Base-by-base conservation (phyloP, 176 grass and related monocot genomes). In the Oryza meridionalis region DNA sequence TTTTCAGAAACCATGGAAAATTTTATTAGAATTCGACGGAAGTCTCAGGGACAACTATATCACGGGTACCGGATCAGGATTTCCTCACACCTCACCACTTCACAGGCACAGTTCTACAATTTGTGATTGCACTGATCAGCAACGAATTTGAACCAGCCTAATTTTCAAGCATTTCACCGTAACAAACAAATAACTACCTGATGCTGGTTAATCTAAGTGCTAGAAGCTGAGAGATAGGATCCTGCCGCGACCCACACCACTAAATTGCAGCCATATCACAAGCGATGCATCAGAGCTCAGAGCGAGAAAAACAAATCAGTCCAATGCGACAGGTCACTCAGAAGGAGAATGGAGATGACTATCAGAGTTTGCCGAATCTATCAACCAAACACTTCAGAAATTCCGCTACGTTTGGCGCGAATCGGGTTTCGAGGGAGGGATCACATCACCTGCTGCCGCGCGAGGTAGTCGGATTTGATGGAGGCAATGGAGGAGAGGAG, bases 381-480 rank as follows among this genome's bases (percentile, higher is more conserved):
- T 11, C 21, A 62, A 58, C 61, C 26, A 12, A 3, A 74, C 17
- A 24, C 43, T 40, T 47, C 24, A 73, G 83, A 90, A 10, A 62
- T 79, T 82, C 16, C 67, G 21, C 61, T 49, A n/a, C 59, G 73
- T 86, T 40, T 86, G 66, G 33, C 72, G 10, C 32, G 72, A 81
- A 73, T 77, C 11, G 74, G 65, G 73, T 78, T 42, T 51, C 26
- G 27, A 22, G 62, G 55, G 44, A 63, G 83, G 70, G 83, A 38
- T 84, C 84, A 63, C 75, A 4, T 90, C 70, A 92, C 96, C 96
- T 98, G 96, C 84, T 93, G 96, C 80, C 93, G 91, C 24, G 93
- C 81, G 78, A 98, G 89, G 88, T 98, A 98, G 79, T 95, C 96
- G 49, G 93, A 77, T 89, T 98, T 98, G 82, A 98, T 91, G 82